Conservation (phyloP, 176 grass and related monocot genomes). For the Eragrostis nindensis region DNA sequence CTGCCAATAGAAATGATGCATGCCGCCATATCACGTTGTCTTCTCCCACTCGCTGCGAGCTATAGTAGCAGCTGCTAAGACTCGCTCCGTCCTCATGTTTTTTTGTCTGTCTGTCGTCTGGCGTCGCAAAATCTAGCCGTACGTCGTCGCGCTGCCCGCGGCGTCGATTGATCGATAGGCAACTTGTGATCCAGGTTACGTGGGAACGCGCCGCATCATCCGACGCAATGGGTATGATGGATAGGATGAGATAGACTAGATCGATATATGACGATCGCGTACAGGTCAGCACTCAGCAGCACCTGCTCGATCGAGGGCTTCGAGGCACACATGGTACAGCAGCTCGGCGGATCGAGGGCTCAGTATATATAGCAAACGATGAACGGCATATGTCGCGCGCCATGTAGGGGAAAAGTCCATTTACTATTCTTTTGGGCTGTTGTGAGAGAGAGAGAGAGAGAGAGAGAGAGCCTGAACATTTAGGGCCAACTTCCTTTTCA, state of each 20-base stretch:
- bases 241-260: conserved; percentile 34
- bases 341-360: background rate
- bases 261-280: background rate
- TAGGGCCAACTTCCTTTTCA: too few species aligned
- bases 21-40: background rate
- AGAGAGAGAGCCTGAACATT: too few species aligned
- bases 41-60: background rate
- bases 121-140: background rate
- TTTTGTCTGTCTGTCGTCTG: background rate
- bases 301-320: background rate
- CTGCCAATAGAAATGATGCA: background rate
- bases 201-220: conserved; percentile 16
- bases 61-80: background rate
- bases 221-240: background rate
- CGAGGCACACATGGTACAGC: background rate
- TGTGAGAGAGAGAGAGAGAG: too few species aligned
- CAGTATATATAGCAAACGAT: background rate
- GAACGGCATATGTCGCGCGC: background rate
- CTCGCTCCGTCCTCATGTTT: conserved; percentile 18
- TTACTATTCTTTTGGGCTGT: background rate
- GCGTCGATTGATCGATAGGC: background rate
- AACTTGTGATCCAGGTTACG: conserved; percentile 49
- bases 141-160: background rate
- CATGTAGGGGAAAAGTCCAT: background rate
- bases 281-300: background rate